Evolutionary conservation across 2,329 filamentous ascomycete genomes (phyloP), one percentile per base, ranked within the genome.

Genomic region (Zymoseptoria ardabiliae): DNA sequence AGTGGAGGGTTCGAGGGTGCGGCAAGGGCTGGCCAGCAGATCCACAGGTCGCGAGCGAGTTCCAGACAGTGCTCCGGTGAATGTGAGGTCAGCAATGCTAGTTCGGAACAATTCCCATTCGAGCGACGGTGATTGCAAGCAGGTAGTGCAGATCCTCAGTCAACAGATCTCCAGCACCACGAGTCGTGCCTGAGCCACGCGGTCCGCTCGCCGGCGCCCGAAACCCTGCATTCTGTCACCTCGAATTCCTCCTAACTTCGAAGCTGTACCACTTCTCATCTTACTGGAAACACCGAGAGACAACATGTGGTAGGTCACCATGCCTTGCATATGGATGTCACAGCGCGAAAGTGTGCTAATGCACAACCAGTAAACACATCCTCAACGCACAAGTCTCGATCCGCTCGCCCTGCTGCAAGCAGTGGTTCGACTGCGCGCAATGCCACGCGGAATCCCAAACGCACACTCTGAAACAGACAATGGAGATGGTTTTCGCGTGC

Each of bases 361-460:
- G 13, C 51, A 50, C 21, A 7, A 25, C 10, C 60, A 97, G 94
- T 82, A 97, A 97, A 83, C 94, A 99, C 80, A 82, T 99, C 72
- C 86, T 99, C 75, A 99, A 99, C 81, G 94, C 93, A 64, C 94
- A 99, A 78, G 94, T 99, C 71, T 81, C 93, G 59, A 95, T 99
- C 78, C 90, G 94, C 69, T 94, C 92, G 58, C 90, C 92, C 63
- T 99, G 94, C 82, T 99, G 94, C 80, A 84, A 85, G 62, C 97
- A 96, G 81, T 99, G 95, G 95, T 99, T 97, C 78, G 94, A 99
- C 80, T 99, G 94, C 77, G 89, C 90, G 65, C 89, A 97, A 74
- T 99, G 94, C 78, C 94, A 99, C 78, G 78, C 79, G 57, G 94
- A 99, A 74, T 80, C 85, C 62, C 88, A 95, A 75, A 58, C 61